A percentile compares a stretch with the other conserved stretches of the same genome.
Conservation (phyloP, 164 flowering plant species). For the Houttuynia cordata region DNA sequence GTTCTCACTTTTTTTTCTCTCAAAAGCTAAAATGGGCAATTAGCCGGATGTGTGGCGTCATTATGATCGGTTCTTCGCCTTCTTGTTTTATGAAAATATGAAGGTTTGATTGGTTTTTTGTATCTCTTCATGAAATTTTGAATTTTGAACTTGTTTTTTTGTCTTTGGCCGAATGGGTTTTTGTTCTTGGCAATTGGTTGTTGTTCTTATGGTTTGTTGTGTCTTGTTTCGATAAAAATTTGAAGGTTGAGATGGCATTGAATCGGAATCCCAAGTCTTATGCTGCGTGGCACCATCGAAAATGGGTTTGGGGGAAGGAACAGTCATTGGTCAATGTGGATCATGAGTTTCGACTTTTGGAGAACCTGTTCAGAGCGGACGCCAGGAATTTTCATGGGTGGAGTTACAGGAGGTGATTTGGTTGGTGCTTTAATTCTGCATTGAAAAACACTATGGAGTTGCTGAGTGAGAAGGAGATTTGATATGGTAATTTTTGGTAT, state of each 20-base stretch:
- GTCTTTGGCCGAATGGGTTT: too few relatives aligned
- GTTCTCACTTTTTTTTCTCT: too few relatives aligned
- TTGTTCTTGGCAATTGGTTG: neutral
- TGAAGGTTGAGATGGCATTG: conserved; percentile 67
- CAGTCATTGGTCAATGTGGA: conserved; percentile 40
- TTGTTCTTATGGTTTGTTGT: neutral
- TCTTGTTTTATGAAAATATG: too few relatives aligned
- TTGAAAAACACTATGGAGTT: too few relatives aligned
- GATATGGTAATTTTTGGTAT: neutral
- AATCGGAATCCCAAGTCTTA: conserved; percentile 66
- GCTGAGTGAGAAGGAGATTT: neutral
- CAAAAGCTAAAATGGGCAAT: too few relatives aligned
- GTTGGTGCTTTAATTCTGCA: neutral
- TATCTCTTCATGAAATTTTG: too few relatives aligned
- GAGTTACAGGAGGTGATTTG: conserved; percentile 69
- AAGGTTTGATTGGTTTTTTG: too few relatives aligned
- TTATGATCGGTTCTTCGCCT: too few relatives aligned
- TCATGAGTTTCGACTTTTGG: conserved; percentile 47
- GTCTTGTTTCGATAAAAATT: neutral
- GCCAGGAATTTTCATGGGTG: conserved; percentile 87
- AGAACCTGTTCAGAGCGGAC: conserved; percentile 52
- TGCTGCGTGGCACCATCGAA: conserved; percentile 92
- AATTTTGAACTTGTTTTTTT: too few relatives aligned
- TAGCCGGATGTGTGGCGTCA: too few relatives aligned
- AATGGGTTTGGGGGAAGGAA: conserved; percentile 77